Evolutionary conservation across 1,284 basidiomycete species (phyloP).

Genomic region (Sanghuangporus weigelae): DNA sequence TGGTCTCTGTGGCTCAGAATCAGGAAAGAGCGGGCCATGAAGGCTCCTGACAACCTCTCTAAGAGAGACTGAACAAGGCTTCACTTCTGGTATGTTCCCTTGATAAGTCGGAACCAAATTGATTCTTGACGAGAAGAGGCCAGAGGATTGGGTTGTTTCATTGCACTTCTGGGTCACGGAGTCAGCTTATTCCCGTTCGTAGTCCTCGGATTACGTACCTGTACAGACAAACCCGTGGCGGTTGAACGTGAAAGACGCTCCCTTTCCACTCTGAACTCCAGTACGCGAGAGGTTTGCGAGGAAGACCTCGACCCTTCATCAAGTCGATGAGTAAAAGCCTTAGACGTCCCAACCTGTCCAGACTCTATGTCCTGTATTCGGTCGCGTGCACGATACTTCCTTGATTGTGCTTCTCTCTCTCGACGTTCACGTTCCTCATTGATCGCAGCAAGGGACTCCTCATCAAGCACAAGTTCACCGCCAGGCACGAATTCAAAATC

Average conservation of each 20-base stretch:
- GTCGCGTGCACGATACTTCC: constrained; percentile 41
- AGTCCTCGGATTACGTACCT: background rate
- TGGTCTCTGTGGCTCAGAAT: constrained; percentile 29
- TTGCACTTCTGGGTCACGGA: background rate
- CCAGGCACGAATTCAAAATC: constrained; percentile 61
- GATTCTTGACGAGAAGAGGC: background rate
- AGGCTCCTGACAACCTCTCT: constrained; percentile 52
- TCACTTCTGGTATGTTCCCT: background rate
- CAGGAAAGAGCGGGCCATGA: constrained; percentile 56
- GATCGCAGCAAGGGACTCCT: constrained; percentile 34
- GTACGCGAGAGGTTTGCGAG: background rate
- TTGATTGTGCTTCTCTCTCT: constrained; percentile 24
- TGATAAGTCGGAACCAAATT: background rate
- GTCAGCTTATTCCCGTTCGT: background rate
- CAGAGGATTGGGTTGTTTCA: background rate
- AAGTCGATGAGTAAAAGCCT: constrained; percentile 26
- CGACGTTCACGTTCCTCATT: constrained; percentile 34
- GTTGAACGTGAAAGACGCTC: background rate
- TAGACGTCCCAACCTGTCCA: constrained; percentile 37
- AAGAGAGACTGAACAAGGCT: constrained; percentile 31
- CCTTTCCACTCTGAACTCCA: constrained; percentile 5
- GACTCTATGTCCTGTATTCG: constrained; percentile 48
- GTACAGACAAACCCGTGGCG: background rate
- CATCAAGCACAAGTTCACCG: constrained; percentile 45
- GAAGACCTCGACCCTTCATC: background rate